Percentiles rank a stretch among this genome's conserved stretches.
Conservation (phyloP, 305 asterid species). For the Fraxinus xanthoxyloides region DNA sequence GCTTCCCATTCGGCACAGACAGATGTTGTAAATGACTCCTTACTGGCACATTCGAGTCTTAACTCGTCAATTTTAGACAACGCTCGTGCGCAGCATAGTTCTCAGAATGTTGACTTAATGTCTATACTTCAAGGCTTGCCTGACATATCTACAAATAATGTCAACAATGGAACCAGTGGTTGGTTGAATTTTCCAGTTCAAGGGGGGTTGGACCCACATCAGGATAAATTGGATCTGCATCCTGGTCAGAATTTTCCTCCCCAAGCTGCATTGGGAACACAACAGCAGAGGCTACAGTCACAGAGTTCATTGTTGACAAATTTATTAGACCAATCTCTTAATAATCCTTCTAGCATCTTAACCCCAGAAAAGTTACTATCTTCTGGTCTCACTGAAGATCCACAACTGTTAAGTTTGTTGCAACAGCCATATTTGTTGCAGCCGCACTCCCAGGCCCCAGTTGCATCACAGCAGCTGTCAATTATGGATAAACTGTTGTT, state of each 20-base stretch:
- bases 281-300: slow-evolving; percentile 53
- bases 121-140: slow-evolving; percentile 56
- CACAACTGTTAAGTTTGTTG: slow-evolving; percentile 54
- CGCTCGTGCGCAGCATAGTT: slow-evolving; percentile 37
- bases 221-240: slow-evolving; percentile 53
- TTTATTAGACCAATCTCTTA: slow-evolving; percentile 42
- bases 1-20: slow-evolving; percentile 38
- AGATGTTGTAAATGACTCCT: slow-evolving; percentile 42
- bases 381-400: slow-evolving; percentile 61
- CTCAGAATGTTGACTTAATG: slow-evolving; percentile 58
- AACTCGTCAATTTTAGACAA: slow-evolving; percentile 41
- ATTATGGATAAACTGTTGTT: slow-evolving; percentile 56
- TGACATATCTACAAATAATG: slow-evolving; percentile 41
- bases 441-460: slow-evolving; percentile 55
- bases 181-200: slow-evolving; percentile 62
- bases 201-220: slow-evolving; percentile 49
- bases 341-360: slow-evolving; percentile 44
- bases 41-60: slow-evolving; percentile 39
- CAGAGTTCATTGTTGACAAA: slow-evolving; percentile 46
- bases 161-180: slow-evolving; percentile 41
- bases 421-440: slow-evolving; percentile 66
- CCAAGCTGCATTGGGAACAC: slow-evolving; percentile 55
- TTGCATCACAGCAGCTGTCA: slow-evolving; percentile 56
- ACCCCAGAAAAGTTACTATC: slow-evolving; percentile 48
- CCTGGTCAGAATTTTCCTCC: slow-evolving; percentile 47